Evolutionary conservation across 2,329 filamentous ascomycete species (phyloP).

Genomic region (Pseudovirgaria hyperparasitica): DNA sequence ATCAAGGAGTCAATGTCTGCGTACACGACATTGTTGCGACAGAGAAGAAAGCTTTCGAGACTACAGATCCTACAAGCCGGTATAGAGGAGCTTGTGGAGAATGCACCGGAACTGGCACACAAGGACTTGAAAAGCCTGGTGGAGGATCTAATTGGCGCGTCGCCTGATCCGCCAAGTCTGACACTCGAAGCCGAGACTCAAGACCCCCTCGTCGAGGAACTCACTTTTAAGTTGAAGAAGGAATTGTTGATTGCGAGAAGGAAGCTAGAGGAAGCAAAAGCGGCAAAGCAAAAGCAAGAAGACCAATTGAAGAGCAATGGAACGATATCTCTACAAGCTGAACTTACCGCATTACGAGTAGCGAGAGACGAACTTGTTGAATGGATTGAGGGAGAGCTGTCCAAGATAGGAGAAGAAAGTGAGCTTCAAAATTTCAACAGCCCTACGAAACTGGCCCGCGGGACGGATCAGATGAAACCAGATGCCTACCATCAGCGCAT

Average conservation of each 20-base stretch:
- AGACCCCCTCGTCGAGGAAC: slow-evolving; percentile 11
- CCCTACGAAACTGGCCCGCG: slow-evolving; percentile 13
- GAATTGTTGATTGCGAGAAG: slow-evolving; percentile 22
- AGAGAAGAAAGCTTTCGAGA: slow-evolving; percentile 32
- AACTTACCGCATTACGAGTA: slow-evolving; percentile 27
- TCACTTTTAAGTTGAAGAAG: slow-evolving; percentile 24
- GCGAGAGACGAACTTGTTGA: slow-evolving; percentile 36
- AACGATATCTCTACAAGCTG: slow-evolving; percentile 9
- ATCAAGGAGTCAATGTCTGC: slow-evolving; percentile 15
- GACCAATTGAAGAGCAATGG: slow-evolving; percentile 1
- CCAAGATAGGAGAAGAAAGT: slow-evolving; percentile 24
- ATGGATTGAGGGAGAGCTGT: slow-evolving; percentile 38
- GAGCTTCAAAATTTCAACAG: slow-evolving; percentile 20
- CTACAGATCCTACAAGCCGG: slow-evolving; percentile 34
- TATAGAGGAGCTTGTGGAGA: slow-evolving; percentile 23
- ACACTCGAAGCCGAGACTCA: slow-evolving; percentile 14
- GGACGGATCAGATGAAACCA: slow-evolving; percentile 6
- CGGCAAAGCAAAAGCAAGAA: slow-evolving; percentile 9
- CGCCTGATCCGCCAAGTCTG: slow-evolving; percentile 23
- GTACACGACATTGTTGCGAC: slow-evolving; percentile 33
- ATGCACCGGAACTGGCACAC: slow-evolving; percentile 18
- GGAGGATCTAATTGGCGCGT: slow-evolving; percentile 19
- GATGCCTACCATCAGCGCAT: slow-evolving; percentile 14
- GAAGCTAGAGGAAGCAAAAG: slow-evolving; percentile 15
- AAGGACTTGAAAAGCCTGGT: slow-evolving; percentile 16